Base-by-base conservation (phyloP, 23 red algal genomes). In the Pyropia haitanensis region DNA sequence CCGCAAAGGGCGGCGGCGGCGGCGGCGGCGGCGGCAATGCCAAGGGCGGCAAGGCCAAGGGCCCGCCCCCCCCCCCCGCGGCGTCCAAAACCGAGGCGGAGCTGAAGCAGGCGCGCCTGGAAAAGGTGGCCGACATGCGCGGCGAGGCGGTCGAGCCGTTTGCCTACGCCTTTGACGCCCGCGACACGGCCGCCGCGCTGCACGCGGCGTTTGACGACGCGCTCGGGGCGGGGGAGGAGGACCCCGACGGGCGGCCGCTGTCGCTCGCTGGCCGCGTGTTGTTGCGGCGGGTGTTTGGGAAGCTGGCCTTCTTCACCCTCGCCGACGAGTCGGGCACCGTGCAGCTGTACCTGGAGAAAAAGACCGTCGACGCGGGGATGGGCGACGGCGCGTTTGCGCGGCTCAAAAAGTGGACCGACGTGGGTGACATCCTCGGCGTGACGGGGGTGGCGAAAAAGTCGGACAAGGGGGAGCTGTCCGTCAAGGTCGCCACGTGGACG, bases 291-390 rank as follows among this genome's bases (percentile, higher is more conserved):
- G 76, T 89, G 28, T 96, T 96, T 80, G 91, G 91, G 27, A 96
- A 96, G 72, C 80, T 96, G 21, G 81, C 81, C 26, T 96, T 96
- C 70, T 88, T 96, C 61, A 96, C 91, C 1, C 39, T 96, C 22
- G 73, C 90, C 56, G 91, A 96, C 60, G 61, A 62, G 7, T 68
- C 67, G 10, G 91, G 91, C 49, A 89, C 54, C 53, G 85, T 96
- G 34, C 91, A 96, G 84, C 64, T 96, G 24, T 96, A 96, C 72
- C 63, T 89, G 18, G 91, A 96, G 64, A 88, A 96, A 56, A 86
- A 89, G 49, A 61, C 65, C 46, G 48, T 89, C 13, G 71, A 77
- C 54, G 76, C 53, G 24, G 20, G 69, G 21, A 93, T 93, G 88
- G 71, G 72, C 29, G 29, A 25, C 51, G 88, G 73, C 64, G 17